Evolutionary conservation across 1,139 yeast species (phyloP), one percentile per base, ranked within the genome.

Genomic region (Magnusiomyces tetraspermus): DNA sequence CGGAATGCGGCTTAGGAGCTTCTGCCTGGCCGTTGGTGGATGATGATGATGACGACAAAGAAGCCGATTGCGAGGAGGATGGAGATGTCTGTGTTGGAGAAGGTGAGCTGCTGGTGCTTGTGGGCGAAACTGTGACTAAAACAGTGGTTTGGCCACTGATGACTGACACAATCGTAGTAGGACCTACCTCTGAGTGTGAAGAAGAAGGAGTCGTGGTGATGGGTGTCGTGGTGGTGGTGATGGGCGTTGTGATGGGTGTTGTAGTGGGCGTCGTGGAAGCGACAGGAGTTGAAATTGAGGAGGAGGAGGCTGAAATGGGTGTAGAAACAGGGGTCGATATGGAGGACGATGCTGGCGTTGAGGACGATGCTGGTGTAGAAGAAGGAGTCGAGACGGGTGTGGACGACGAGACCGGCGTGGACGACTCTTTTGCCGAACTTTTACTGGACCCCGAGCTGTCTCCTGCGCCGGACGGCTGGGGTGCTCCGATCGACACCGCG

Each of bases 351-450:
- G 45, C 11, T 22, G 49, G 5, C 42, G 54, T 40, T 28, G 54
- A 28, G 21, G 52, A 3, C 4, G 52, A 11, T 6, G 56, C 46
- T 33, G 52, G 46, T 13, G 51, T 38, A 13, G 56, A 51, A 17
- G 57, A 52, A 15, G 52, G 22, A 24, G 57, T 19, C 24, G 56
- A 24, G 2, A 56, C 46, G 8, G 52, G 31, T n/a, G 55, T 41
- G 21, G 55, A 38, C 4, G 54, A 37, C 1, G 51, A 33, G 3
- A 52, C 37, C 8, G 55, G 26, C 15, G 26, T 19, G 17, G 53
- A 28, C 23, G 52, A 36, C 2, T 49, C 13, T 2, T 48, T 23
- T 15, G 42, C 23, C 17, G 49, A 43, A 28, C n/a, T n/a, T n/a
- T n/a, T n/a, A n/a, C n/a, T n/a, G n/a, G 33, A 28, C 11, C 33